Evolutionary conservation across 2,329 filamentous ascomycete genomes (phyloP).

Genomic region (Scedosporium minutisporum): DNA sequence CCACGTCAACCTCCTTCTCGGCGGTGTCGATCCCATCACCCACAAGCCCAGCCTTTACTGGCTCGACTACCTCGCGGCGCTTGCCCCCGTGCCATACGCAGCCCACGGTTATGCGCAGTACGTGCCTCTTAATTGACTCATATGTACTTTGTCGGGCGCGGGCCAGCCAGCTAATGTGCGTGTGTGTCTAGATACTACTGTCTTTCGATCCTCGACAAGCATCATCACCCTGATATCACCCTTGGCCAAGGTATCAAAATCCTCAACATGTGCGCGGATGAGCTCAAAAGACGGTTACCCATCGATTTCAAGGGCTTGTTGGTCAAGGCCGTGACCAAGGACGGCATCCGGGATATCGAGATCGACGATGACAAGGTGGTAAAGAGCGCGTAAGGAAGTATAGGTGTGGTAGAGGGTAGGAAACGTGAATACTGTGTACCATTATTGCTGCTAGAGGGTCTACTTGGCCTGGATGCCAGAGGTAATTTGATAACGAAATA

Average conservation of each 20-base stretch:
- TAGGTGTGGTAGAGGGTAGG: conserved; percentile 9
- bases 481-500: neutral
- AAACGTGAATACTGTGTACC: conserved; percentile 20
- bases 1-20: conserved; percentile 91
- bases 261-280: conserved; percentile 88
- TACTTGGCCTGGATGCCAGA: neutral
- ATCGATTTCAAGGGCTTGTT: conserved; percentile 97
- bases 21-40: conserved; percentile 85
- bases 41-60: conserved; percentile 89
- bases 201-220: conserved; percentile 93
- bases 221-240: conserved; percentile 90
- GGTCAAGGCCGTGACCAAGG: conserved; percentile 92
- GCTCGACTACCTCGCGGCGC: conserved; percentile 89
- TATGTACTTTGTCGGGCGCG: neutral
- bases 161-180: neutral
- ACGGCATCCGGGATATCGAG: conserved; percentile 76
- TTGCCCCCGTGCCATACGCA: conserved; percentile 84
- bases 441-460: conserved; percentile 17
- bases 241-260: conserved; percentile 87
- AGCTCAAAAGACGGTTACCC: conserved; percentile 91
- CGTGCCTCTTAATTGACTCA: conserved; percentile 19
- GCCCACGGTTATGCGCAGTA: conserved; percentile 97
- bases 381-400: conserved; percentile 40
- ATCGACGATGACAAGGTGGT: conserved; percentile 75
- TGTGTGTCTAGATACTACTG: conserved; percentile 71